Percentiles rank a stretch among this genome's conserved stretches.
Conservation (phyloP, 2,329 filamentous ascomycete genomes). For the Whalleya microplaca region DNA sequence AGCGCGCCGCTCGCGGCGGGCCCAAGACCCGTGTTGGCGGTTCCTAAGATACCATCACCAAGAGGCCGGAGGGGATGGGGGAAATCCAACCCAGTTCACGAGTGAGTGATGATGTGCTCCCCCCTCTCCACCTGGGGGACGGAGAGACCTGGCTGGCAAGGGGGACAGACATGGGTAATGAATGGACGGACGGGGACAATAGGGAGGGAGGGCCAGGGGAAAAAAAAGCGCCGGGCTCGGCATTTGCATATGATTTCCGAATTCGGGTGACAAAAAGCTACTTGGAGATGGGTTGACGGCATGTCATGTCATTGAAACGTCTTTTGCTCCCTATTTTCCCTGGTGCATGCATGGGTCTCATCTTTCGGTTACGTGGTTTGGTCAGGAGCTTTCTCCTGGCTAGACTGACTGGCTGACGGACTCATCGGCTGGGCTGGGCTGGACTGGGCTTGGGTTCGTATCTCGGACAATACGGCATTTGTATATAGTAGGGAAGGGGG, state of each 20-base stretch:
- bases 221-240: no score
- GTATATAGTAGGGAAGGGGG: not conserved
- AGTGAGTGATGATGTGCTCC: not conserved
- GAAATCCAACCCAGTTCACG: no score
- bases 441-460: not conserved
- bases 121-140: not conserved
- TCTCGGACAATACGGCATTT: not conserved
- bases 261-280: no score
- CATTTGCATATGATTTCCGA: no score
- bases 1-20: constrained; percentile 56
- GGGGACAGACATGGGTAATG: not conserved
- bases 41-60: no score
- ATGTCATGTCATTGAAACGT: no score
- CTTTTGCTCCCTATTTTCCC: not conserved
- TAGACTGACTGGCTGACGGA: not conserved
- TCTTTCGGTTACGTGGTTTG: not conserved
- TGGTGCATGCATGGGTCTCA: not conserved
- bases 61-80: no score
- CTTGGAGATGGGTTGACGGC: not conserved
- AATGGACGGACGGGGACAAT: not conserved
- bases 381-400: no score
- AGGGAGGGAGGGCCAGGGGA: no score
- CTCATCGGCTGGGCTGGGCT: not conserved
- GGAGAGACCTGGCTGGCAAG: not conserved
- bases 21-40: constrained; percentile 56